phyloP scores from a whole-genome alignment of 768 basidiomycete species.

The Mycena filopes region DNA sequence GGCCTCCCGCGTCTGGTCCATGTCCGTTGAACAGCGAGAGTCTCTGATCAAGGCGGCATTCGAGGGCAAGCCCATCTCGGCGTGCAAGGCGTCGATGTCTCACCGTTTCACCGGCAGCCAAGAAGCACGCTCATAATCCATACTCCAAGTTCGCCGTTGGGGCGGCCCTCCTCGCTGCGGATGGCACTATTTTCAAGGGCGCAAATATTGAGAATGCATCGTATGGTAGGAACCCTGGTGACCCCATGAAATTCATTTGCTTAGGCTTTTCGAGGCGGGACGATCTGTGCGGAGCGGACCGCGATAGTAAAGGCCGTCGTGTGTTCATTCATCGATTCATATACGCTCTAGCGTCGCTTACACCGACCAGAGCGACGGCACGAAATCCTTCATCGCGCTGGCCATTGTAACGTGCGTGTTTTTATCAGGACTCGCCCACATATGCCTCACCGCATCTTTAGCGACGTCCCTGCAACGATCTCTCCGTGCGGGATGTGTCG shows the following conservation, averaged over 20 bases:
- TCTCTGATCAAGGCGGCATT: slow-evolving; percentile 29
- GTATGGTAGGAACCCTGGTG: slow-evolving; percentile 67
- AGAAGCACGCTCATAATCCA: slow-evolving; percentile 77
- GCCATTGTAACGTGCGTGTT: slow-evolving; percentile 80
- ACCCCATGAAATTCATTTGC: not conserved
- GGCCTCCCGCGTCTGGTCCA: slow-evolving; percentile 21
- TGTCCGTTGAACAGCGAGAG: slow-evolving; percentile 31
- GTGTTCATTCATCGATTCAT: slow-evolving; percentile 43
- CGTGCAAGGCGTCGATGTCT: not conserved
- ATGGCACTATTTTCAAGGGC: slow-evolving; percentile 78
- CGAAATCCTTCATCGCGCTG: slow-evolving; percentile 72
- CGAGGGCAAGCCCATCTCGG: slow-evolving; percentile 19
- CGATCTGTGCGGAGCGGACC: slow-evolving; percentile 95
- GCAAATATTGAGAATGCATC: slow-evolving; percentile 96
- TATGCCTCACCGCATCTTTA: slow-evolving; percentile 41
- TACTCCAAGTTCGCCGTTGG: slow-evolving; percentile 97
- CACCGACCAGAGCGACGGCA: slow-evolving; percentile 80
- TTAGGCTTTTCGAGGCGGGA: slow-evolving; percentile 65
- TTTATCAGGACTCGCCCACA: not conserved
- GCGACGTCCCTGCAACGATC: slow-evolving; percentile 72
- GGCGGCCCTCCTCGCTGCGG: slow-evolving; percentile 79
- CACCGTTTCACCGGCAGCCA: slow-evolving; percentile 60
- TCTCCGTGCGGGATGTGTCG: slow-evolving; percentile 96
- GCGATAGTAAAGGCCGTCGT: slow-evolving; percentile 96
- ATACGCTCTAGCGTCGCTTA: not conserved